These are phyloP conservation scores for Pyrus bretschneideri DNA, from an alignment of 306 rosid species.

Conservation along the genomic window DNA sequence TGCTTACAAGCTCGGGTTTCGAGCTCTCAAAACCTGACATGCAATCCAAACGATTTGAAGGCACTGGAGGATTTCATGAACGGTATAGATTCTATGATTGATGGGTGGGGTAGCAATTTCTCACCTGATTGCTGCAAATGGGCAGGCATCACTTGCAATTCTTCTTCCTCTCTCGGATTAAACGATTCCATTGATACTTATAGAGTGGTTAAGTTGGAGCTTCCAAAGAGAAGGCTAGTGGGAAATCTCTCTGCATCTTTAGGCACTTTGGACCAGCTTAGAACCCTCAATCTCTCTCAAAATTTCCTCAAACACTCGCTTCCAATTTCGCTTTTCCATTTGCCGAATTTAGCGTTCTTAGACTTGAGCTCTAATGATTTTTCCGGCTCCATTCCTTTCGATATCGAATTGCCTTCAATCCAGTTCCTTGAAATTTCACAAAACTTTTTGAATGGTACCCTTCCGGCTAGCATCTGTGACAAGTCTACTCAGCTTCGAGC, in stretches of 20 bases:
- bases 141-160: constrained; percentile 31
- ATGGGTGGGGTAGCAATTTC: constrained; percentile 11
- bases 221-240: constrained; percentile 7
- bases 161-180: constrained; percentile 19
- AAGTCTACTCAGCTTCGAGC: constrained; percentile 16
- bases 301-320: constrained; percentile 26
- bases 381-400: constrained; percentile 16
- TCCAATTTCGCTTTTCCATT: constrained; percentile 25
- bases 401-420: constrained; percentile 24
- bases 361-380: constrained; percentile 37
- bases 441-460: constrained; percentile 27
- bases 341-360: constrained; percentile 20
- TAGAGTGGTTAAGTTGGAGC: constrained; percentile 36
- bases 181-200: not conserved
- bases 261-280: constrained; percentile 31
- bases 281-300: constrained; percentile 33
- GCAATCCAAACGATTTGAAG: constrained; percentile 17
- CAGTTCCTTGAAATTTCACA: constrained; percentile 27
- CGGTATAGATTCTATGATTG: not conserved
- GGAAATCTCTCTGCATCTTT: constrained; percentile 32
- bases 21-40: constrained; percentile 21
- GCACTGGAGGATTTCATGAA: constrained; percentile 20
- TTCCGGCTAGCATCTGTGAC: constrained; percentile 22
- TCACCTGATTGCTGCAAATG: constrained; percentile 35
- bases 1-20: constrained; percentile 7